phyloP scores from a whole-genome alignment of 306 rosid species.

The Comarum palustre region DNA sequence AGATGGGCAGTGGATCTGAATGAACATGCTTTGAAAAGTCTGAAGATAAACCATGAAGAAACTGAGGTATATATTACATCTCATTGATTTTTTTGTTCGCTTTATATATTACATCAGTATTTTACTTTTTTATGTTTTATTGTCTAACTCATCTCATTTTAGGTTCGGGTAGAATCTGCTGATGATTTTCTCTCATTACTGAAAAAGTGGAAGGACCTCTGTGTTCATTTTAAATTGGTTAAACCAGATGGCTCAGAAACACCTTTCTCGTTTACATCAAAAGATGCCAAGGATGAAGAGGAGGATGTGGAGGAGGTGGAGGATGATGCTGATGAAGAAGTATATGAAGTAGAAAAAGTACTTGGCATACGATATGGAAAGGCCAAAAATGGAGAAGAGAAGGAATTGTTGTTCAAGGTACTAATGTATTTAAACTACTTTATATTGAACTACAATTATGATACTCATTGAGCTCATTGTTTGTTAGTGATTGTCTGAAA shows the following conservation, averaged over 20 bases:
- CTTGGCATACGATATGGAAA: constrained; percentile 56
- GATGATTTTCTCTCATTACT: constrained; percentile 58
- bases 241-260: constrained; percentile 31
- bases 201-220: constrained; percentile 61
- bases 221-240: constrained; percentile 42
- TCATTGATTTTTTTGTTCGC: background rate
- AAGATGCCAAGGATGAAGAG: background rate
- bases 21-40: constrained; percentile 52
- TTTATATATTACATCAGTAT: background rate
- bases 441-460: background rate
- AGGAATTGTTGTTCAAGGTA: constrained; percentile 64
- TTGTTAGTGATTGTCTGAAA: background rate
- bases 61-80: constrained; percentile 44
- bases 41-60: constrained; percentile 65
- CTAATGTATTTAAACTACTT: background rate
- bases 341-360: constrained; percentile 56
- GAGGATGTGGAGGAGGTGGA: constrained; percentile 33
- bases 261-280: background rate
- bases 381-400: constrained; percentile 32
- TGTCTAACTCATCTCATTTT: background rate
- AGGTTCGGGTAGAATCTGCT: constrained; percentile 82
- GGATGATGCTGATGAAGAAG: constrained; percentile 32
- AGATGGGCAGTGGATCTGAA: constrained; percentile 85
- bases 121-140: background rate
- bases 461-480: background rate